Conservation (phyloP, 208 protist genomes). For the Crithidia bombi region DNA sequence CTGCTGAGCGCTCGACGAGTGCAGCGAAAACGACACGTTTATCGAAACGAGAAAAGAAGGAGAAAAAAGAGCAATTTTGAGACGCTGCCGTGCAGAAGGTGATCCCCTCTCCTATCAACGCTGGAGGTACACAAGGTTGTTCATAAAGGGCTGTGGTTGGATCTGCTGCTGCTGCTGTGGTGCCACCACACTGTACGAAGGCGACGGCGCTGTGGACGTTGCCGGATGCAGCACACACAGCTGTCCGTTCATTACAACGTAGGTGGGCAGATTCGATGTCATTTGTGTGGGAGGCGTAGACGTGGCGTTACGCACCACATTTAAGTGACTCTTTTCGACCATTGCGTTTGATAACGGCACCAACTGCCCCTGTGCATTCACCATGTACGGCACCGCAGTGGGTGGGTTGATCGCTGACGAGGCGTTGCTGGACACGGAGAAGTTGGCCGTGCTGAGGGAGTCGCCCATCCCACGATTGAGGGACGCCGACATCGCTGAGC, state of each 20-base stretch:
- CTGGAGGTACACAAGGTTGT: neutral
- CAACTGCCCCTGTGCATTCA: slow-evolving; percentile 29
- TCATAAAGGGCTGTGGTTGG: slow-evolving; percentile 13
- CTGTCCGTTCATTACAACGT: slow-evolving; percentile 26
- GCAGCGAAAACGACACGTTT: slow-evolving; percentile 9
- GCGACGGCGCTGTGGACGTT: neutral
- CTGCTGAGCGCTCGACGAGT: no score
- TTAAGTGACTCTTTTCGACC: neutral
- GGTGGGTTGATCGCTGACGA: neutral
- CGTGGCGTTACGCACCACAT: neutral
- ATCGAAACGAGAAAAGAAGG: neutral
- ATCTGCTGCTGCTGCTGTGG: slow-evolving; percentile 7
- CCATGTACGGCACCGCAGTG: neutral
- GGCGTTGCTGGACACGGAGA: slow-evolving; percentile 1
- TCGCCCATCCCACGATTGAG: neutral
- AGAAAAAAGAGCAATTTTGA: neutral
- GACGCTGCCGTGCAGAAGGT: no score
- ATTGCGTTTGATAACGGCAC: neutral
- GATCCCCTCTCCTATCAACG: neutral
- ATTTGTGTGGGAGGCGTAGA: neutral
- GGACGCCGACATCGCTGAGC: neutral
- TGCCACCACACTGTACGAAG: neutral
- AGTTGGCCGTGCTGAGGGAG: neutral
- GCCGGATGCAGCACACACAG: slow-evolving; percentile 8
- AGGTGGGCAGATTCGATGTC: neutral